phyloP scores from a whole-genome alignment of 768 basidiomycete species.

The Hemileccinum impolitum region DNA sequence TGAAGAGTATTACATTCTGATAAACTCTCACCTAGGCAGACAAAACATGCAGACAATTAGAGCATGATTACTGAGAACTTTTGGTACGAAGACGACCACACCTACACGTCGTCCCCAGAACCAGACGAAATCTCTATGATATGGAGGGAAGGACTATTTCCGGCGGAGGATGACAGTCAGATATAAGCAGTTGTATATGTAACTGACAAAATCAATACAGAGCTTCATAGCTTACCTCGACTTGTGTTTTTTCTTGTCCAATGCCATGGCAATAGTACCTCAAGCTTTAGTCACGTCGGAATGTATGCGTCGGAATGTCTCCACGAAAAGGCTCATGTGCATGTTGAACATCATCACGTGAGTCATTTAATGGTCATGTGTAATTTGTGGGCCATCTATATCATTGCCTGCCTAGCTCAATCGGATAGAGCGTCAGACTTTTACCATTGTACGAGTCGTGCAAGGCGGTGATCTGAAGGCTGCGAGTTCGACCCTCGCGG shows the following conservation, averaged over 20 bases:
- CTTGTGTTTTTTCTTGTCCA: slow-evolving; percentile 51
- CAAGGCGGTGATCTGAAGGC: slow-evolving; percentile 65
- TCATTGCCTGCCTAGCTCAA: slow-evolving; percentile 59
- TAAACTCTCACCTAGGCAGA: slow-evolving; percentile 10
- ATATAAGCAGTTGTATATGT: no score
- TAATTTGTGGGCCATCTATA: slow-evolving; percentile 10
- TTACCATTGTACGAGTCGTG: slow-evolving; percentile 36
- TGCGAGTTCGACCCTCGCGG: slow-evolving; percentile 85
- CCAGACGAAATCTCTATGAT: slow-evolving; percentile 57
- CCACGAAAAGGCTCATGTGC: slow-evolving; percentile 20
- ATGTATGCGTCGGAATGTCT: no score
- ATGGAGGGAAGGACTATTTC: slow-evolving; percentile 14
- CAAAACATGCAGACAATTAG: slow-evolving; percentile 6
- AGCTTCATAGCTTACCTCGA: slow-evolving; percentile 23
- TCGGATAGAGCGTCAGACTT: slow-evolving; percentile 68
- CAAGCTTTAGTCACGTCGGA: no score
- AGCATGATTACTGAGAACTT: neutral
- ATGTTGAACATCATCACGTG: slow-evolving; percentile 18
- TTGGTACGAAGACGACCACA: neutral
- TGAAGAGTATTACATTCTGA: neutral
- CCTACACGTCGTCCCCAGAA: slow-evolving; percentile 40
- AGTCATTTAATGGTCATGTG: neutral
- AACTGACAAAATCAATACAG: neutral
- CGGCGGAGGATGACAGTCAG: neutral
- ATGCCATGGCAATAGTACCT: slow-evolving; percentile 34